Percentiles rank a stretch among this genome's conserved stretches.
Conservation (phyloP, 345 rosid species). For the Clausena lansium region DNA sequence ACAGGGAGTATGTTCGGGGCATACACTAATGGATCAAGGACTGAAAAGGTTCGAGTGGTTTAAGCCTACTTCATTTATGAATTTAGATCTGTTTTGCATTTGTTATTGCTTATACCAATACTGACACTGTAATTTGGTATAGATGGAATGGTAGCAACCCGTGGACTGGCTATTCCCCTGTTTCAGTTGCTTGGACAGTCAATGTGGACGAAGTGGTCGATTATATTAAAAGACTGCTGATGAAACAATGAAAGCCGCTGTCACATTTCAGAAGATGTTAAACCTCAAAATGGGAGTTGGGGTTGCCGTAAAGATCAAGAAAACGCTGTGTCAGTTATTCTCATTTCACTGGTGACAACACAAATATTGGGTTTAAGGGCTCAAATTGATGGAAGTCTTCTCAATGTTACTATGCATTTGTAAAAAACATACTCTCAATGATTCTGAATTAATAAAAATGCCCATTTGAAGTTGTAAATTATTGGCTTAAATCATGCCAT, state of each 20-base stretch:
- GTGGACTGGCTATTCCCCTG: conserved; percentile 75
- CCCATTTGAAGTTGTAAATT: neutral
- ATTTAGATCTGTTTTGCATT: neutral
- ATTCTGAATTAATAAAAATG: neutral
- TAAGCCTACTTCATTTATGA: neutral
- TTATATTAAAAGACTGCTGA: conserved; percentile 50
- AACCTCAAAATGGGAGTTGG: neutral
- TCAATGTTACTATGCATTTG: neutral
- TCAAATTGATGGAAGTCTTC: neutral
- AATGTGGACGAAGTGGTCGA: conserved; percentile 53
- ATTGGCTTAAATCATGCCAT: neutral
- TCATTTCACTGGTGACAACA: neutral
- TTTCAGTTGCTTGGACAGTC: conserved; percentile 85
- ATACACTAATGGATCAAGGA: conserved; percentile 93
- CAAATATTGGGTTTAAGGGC: neutral
- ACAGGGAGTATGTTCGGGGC: conserved; percentile 80
- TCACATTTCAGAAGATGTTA: neutral
- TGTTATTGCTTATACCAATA: neutral
- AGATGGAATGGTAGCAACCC: conserved; percentile 89
- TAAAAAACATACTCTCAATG: neutral
- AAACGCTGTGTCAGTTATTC: neutral
- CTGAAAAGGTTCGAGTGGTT: conserved; percentile 48
- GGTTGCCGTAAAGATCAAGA: neutral
- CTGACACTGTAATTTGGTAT: conserved; percentile 7
- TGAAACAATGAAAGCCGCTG: conserved; percentile 49